Percentiles rank a stretch among this genome's conserved stretches.
These are phyloP conservation scores for Xylariales sp. DNA, from an alignment of 2,329 filamentous ascomycete species.

Conservation along the genomic window DNA sequence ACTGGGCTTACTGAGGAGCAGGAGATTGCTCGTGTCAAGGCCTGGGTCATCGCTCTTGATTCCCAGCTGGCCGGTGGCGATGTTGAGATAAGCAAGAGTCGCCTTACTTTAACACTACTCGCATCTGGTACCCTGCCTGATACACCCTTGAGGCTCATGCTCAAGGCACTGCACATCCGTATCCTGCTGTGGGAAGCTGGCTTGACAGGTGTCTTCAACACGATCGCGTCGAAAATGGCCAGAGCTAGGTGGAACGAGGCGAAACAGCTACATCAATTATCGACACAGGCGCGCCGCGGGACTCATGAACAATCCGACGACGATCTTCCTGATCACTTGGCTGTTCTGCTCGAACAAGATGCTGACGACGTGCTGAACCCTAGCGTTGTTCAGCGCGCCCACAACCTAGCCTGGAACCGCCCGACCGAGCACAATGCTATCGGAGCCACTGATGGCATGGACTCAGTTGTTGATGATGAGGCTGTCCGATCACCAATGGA, in stretches of 20 bases:
- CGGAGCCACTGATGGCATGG: constrained; percentile 66
- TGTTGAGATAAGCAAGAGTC: constrained; percentile 80
- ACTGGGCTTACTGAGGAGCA: constrained; percentile 80
- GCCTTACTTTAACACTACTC: constrained; percentile 78
- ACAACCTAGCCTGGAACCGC: constrained; percentile 85
- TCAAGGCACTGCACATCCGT: constrained; percentile 88
- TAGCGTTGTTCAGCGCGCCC: constrained; percentile 74
- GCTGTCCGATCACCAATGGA: constrained; percentile 84
- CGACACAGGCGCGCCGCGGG: constrained; percentile 36
- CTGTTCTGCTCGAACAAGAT: constrained; percentile 69
- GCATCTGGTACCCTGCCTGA: constrained; percentile 83
- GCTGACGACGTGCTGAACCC: constrained; percentile 78
- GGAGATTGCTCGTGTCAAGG: constrained; percentile 80
- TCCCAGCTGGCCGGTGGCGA: constrained; percentile 90
- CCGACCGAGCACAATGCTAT: constrained; percentile 64
- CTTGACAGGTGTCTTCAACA: constrained; percentile 62
- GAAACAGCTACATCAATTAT: constrained; percentile 54
- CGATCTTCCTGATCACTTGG: constrained; percentile 70
- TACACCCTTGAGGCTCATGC: constrained; percentile 78
- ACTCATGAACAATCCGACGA: constrained; percentile 51
- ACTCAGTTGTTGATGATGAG: constrained; percentile 78
- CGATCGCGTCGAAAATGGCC: constrained; percentile 68
- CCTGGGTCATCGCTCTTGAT: constrained; percentile 90
- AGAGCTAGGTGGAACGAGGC: constrained; percentile 78
- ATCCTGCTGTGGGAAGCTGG: constrained; percentile 78